Evolutionary conservation across 148 eudicot genomes (phyloP).

Genomic region (Cornus kousa): DNA sequence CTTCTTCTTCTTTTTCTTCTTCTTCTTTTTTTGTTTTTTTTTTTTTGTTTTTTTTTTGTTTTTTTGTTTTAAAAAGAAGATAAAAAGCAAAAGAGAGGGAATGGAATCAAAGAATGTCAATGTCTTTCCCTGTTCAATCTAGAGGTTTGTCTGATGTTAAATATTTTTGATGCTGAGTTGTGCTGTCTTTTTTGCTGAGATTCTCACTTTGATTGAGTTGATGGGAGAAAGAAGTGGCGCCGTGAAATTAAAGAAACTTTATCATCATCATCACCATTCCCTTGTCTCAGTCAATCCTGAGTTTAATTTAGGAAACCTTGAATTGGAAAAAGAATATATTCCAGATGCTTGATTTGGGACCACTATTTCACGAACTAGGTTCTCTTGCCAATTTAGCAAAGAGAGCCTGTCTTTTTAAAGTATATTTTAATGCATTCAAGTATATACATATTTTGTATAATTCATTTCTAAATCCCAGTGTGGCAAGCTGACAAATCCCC

Average conservation of each 20-base stretch:
- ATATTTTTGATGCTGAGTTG: neutral
- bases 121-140: conserved; percentile 2
- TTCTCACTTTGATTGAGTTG: conserved; percentile 13
- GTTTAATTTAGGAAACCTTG: conserved; percentile 13
- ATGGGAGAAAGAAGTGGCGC: conserved; percentile 10
- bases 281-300: conserved; percentile 6
- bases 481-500: neutral
- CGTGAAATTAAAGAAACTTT: conserved; percentile 14
- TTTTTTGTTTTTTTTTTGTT: neutral
- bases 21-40: neutral
- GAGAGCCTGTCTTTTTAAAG: conserved; percentile 11
- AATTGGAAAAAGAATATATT: conserved; percentile 12
- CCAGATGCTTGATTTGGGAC: conserved; percentile 33
- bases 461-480: neutral
- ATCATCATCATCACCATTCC: neutral
- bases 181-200: conserved; percentile 16
- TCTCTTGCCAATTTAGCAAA: conserved; percentile 21
- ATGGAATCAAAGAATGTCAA: conserved; percentile 1
- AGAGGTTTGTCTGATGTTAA: neutral
- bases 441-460: neutral
- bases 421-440: conserved; percentile 12
- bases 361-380: conserved; percentile 21
- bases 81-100: neutral
- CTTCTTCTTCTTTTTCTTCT: neutral
- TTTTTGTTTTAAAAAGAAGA: too few species aligned